Conservation (phyloP, 441 rosid species). For the Geranium incanum region DNA sequence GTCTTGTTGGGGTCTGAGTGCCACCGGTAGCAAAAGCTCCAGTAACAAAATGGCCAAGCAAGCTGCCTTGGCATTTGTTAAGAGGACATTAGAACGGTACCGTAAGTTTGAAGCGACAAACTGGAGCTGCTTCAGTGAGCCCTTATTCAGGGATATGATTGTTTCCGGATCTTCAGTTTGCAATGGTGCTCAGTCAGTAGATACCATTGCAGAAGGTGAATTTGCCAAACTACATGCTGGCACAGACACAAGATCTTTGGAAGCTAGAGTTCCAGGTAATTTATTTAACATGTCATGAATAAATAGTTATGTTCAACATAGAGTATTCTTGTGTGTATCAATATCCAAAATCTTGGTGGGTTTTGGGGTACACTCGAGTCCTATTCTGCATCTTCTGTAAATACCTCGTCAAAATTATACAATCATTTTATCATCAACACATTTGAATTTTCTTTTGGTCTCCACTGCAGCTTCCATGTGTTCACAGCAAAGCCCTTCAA, state of each 20-base stretch:
- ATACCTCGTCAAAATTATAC: background rate
- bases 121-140: conserved; percentile 77
- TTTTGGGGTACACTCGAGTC: conserved; percentile 11
- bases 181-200: conserved; percentile 25
- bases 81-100: conserved; percentile 58
- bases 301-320: background rate
- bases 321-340: background rate
- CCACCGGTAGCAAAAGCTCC: conserved; percentile 47
- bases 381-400: background rate
- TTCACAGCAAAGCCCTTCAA: conserved; percentile 49
- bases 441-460: conserved; percentile 18
- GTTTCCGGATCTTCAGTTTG: conserved; percentile 35
- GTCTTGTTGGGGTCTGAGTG: conserved; percentile 63
- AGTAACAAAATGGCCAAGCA: conserved; percentile 76
- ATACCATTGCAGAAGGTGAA: conserved; percentile 37
- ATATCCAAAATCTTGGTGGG: conserved; percentile 7
- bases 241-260: conserved; percentile 26
- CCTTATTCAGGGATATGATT: conserved; percentile 56
- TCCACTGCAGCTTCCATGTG: conserved; percentile 53
- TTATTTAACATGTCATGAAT: background rate
- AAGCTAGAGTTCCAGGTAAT: conserved; percentile 40
- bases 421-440: background rate
- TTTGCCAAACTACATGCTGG: conserved; percentile 31
- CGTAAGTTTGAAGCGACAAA: conserved; percentile 74
- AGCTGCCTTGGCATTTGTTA: conserved; percentile 72